phyloP scores from a whole-genome alignment of 257 asterid genomes.

The Osmanthus fragrans region DNA sequence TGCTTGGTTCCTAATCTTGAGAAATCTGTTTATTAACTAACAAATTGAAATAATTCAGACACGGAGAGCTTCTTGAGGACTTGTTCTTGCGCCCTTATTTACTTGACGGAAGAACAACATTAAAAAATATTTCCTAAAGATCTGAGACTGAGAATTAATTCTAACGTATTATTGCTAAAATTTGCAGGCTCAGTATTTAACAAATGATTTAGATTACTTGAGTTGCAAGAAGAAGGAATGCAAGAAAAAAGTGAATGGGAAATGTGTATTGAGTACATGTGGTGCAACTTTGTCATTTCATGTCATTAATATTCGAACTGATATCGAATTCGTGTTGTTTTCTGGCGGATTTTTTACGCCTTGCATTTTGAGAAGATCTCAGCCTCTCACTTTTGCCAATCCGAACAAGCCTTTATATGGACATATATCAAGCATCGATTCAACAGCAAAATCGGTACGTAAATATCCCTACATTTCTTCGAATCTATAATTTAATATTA shows the following conservation, averaged over 20 bases:
- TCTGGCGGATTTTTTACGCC: conserved; percentile 66
- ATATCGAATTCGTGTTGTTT: conserved; percentile 68
- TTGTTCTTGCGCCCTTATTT: no score
- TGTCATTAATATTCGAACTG: conserved; percentile 75
- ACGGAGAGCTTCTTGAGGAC: no score
- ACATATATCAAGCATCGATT: conserved; percentile 62
- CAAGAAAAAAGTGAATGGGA: conserved; percentile 29
- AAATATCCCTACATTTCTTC: no score
- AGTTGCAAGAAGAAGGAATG: conserved; percentile 58
- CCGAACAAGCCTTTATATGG: conserved; percentile 70
- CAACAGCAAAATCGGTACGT: conserved; percentile 66
- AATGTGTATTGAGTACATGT: conserved; percentile 50
- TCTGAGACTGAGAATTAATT: no score
- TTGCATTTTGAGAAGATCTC: conserved; percentile 50
- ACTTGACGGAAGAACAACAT: background rate
- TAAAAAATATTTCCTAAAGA: background rate
- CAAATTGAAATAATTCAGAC: no score
- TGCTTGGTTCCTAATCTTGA: background rate
- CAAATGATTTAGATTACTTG: conserved; percentile 63
- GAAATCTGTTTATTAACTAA: background rate
- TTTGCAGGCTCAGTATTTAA: conserved; percentile 69
- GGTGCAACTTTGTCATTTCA: conserved; percentile 62
- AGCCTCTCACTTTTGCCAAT: conserved; percentile 45
- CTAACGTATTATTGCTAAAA: background rate
- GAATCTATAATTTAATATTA: no score